A percentile compares a stretch with the other conserved stretches of the same genome.
phyloP scores from a whole-genome alignment of 208 protist species.

The Trichomonas tenax region DNA sequence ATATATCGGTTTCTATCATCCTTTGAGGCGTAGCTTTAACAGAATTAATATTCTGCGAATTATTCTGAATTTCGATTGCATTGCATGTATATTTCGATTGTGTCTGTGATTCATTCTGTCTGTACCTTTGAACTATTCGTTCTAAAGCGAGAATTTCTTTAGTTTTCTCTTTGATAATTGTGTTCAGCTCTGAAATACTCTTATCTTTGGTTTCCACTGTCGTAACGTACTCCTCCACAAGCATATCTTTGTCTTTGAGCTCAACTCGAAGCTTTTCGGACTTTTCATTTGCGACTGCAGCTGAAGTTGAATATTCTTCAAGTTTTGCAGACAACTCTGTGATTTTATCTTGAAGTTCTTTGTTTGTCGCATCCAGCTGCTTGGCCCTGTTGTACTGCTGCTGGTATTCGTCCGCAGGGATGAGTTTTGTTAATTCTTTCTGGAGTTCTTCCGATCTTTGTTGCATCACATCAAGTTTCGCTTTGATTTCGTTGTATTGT shows the following conservation, averaged over 20 bases:
- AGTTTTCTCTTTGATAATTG: neutral
- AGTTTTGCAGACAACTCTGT: neutral
- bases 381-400: neutral
- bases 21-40: neutral
- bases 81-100: neutral
- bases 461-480: neutral
- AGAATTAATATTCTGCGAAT: neutral
- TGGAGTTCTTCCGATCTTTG: neutral
- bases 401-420: neutral
- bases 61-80: neutral
- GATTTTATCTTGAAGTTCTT: neutral
- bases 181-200: neutral
- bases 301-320: neutral
- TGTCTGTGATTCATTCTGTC: neutral
- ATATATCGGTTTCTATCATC: neutral
- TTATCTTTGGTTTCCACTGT: neutral
- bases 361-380: neutral
- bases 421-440: neutral
- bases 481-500: neutral
- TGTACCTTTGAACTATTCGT: neutral
- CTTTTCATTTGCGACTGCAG: neutral
- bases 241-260: neutral
- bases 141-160: slow-evolving; percentile 9
- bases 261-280: neutral
- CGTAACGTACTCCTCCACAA: neutral